A percentile compares a stretch with the other conserved stretches of the same genome.
Evolutionary conservation across 1,284 basidiomycete species (phyloP).

Genomic region (Ganoderma multipileum): DNA sequence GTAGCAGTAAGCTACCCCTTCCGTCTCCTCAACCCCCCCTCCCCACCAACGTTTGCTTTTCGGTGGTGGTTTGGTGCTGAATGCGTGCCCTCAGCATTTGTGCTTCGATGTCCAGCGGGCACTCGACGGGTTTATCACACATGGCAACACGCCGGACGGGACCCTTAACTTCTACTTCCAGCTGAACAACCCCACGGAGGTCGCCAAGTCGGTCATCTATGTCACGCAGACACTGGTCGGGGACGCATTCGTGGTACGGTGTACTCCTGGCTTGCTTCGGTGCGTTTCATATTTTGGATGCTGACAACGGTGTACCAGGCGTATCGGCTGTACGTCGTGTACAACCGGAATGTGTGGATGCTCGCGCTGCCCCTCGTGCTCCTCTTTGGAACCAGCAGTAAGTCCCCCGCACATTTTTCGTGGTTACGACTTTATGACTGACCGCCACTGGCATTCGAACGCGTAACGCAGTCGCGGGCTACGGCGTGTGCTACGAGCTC

Average conservation of each 20-base stretch:
- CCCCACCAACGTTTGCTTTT: background rate
- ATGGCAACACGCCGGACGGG: slow-evolving; percentile 12
- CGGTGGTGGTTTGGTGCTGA: background rate
- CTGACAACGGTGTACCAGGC: background rate
- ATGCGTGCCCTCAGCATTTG: slow-evolving; percentile 10
- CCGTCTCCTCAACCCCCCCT: background rate
- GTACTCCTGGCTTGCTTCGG: background rate
- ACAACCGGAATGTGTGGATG: slow-evolving; percentile 11
- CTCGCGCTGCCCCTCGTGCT: slow-evolving; percentile 11
- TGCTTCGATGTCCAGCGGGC: slow-evolving; percentile 20
- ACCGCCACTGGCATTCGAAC: background rate
- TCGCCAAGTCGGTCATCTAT: slow-evolving; percentile 17
- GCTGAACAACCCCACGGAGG: slow-evolving; percentile 15
- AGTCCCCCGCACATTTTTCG: background rate
- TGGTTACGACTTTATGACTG: too few species aligned
- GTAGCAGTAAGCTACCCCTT: slow-evolving; percentile 14
- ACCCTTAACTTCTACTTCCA: slow-evolving; percentile 8
- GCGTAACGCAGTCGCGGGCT: slow-evolving; percentile 10
- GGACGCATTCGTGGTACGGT: background rate
- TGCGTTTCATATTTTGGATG: background rate
- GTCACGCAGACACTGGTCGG: slow-evolving; percentile 22
- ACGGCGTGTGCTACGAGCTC: slow-evolving; percentile 15
- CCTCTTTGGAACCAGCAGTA: slow-evolving; percentile 9
- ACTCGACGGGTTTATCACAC: slow-evolving; percentile 12
- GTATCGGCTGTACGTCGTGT: slow-evolving; percentile 23